phyloP scores from a whole-genome alignment of 78 protist species.

The Dictyostelium brefeldianum region DNA sequence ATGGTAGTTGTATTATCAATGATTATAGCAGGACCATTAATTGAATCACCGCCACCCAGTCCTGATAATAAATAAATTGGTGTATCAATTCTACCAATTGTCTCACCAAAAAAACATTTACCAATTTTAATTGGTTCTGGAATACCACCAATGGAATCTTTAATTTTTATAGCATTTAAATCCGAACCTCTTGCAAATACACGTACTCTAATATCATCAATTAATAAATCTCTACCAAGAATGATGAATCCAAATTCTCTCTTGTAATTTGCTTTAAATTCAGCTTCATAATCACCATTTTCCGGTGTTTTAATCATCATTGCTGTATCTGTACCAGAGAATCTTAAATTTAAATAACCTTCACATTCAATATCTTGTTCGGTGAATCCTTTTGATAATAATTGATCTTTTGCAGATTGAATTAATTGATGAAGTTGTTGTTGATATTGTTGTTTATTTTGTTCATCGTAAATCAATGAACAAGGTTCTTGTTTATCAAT shows the following conservation, averaged over 20 bases:
- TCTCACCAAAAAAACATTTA: slow-evolving; percentile 2
- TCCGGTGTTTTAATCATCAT: slow-evolving; percentile 84
- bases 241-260: slow-evolving; percentile 88
- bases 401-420: slow-evolving; percentile 22
- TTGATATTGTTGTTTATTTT: not conserved
- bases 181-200: slow-evolving; percentile 44
- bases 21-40: slow-evolving; percentile 94
- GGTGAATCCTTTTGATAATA: slow-evolving; percentile 7
- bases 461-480: slow-evolving; percentile 27
- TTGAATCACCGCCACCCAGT: slow-evolving; percentile 41
- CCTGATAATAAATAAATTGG: slow-evolving; percentile 54
- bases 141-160: slow-evolving; percentile 21
- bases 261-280: slow-evolving; percentile 78
- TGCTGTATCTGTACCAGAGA: slow-evolving; percentile 90
- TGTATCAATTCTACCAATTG: slow-evolving; percentile 55
- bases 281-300: slow-evolving; percentile 43
- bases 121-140: not conserved
- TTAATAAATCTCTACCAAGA: slow-evolving; percentile 71
- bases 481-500: slow-evolving; percentile 84
- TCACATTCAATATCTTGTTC: not conserved
- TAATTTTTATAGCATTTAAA: slow-evolving; percentile 26
- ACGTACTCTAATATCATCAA: slow-evolving; percentile 96
- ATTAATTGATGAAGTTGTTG: slow-evolving; percentile 26
- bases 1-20: slow-evolving; percentile 89
- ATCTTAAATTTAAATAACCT: slow-evolving; percentile 86